Base-by-base conservation (phyloP, 192 early-diverging fungal species). In the Phlyctochytrium planicorne region DNA sequence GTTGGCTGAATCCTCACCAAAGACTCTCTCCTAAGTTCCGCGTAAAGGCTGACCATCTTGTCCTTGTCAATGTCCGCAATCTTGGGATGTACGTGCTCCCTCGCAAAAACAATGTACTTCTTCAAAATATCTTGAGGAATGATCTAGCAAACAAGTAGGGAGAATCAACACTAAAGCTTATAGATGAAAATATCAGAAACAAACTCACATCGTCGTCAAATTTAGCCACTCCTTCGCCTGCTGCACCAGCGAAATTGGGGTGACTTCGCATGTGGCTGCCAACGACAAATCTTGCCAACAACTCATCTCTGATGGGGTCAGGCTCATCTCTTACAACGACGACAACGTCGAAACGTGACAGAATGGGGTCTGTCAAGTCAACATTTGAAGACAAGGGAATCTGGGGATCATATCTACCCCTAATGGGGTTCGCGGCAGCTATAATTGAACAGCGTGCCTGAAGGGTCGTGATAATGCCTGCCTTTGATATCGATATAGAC, bases 331-430 rank as follows among this genome's bases (percentile, higher is more conserved):
- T 88, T 30, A 99, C 95, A 6, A 99, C 97, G 72, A 94, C 96
- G 0, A 99, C 84, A 1, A 96, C 86, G 79, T 98, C 97, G 65
- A 98, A 98, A 73, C 97, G 95, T 27, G 97, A 99, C 69, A 99
- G 71, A 69, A 99, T 99, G 20, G 97, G 97, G 70, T 99, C 97
- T 0, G 97, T 99, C 66, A 99, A 79, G 75, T 99, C 94, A 24
- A 99, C 97, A 69, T 99, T 99, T 74, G 94, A 90, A 34, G 93
- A 93, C 63, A 99, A 96, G 0, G 95, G 90, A 24, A 96, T 84
- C 37, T 91, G 88, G n/a, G 92, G 66, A 59, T 93, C 91, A 84
- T 95, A 95, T 61, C 90, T 88, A 3, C 93, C 93, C 20, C 88
- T 87, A 27, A 89, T 87, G 2, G 93, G 93, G 61, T 95, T 95